A percentile compares a stretch with the other conserved stretches of the same genome.
These are phyloP conservation scores for Russula sp. DNA, from an alignment of 768 basidiomycete genomes.

Conservation along the genomic window DNA sequence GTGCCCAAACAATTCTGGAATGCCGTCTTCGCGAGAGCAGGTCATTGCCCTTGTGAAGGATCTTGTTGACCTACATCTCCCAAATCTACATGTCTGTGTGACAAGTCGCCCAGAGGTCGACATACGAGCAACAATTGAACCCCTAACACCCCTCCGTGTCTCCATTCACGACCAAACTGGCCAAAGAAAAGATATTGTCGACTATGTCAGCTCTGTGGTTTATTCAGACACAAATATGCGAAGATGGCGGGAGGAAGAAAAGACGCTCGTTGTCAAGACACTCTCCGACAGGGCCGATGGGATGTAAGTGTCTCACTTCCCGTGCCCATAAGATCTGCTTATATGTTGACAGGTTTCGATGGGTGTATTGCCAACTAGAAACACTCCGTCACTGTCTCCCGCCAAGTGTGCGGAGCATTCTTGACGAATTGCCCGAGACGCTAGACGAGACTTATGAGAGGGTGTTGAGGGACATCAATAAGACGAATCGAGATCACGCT, in stretches of 20 bases:
- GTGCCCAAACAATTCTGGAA: background rate
- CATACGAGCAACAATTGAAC: background rate
- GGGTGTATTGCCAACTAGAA: constrained; percentile 6
- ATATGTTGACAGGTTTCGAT: background rate
- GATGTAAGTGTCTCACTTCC: background rate
- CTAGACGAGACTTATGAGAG: constrained; percentile 6
- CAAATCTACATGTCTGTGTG: background rate
- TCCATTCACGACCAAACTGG: constrained; percentile 3
- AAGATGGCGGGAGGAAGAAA: constrained; percentile 15
- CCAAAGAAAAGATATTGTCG: constrained; percentile 1
- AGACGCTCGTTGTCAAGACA: background rate
- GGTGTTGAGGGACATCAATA: background rate
- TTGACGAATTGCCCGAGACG: background rate
- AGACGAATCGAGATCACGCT: background rate
- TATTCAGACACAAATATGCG: constrained; percentile 2
- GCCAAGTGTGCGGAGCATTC: background rate
- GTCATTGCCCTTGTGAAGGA: background rate
- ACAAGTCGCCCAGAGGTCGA: background rate
- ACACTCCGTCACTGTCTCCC: background rate
- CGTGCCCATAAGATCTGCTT: background rate
- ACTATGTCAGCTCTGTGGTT: background rate
- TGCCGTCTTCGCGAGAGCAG: background rate
- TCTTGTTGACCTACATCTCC: background rate
- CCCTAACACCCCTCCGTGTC: background rate
- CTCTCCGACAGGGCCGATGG: constrained; percentile 9